Evolutionary conservation across 257 asterid species (phyloP), one percentile per base, ranked within the genome.

Genomic region (Haberlea rhodopensis): DNA sequence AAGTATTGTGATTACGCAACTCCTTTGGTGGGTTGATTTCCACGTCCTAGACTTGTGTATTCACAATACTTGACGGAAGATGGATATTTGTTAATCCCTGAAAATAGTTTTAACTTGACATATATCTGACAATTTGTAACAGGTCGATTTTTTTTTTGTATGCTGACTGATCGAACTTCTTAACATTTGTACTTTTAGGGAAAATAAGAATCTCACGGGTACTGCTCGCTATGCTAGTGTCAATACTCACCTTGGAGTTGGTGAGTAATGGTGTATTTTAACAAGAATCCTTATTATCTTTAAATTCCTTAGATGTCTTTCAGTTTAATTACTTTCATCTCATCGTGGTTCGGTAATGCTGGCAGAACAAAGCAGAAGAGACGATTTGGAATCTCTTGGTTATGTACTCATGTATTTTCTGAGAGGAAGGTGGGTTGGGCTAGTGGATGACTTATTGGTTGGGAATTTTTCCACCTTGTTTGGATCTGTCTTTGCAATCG

Each of bases 181-280:
- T 40, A 40, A 15, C 20, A 16, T 43, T 43, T 43, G n/a, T 43
- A 16, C 51, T 16, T 43, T 43, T 16, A 81, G 87, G 75, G 87
- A 81, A 69, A 81, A 81, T 72, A 81, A 81, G 74, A 81, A 81
- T 73, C 81, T 81, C 20, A 81, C 87, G 2, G 87, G 87, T 46
- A 81, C 87, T 4, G 80, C 87, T 56, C 84, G 87, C 40, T 81
- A 81, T 73, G 87, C 84, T 8, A 81, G 87, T 62, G 84, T 81
- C 48, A 81, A 81, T 66, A 78, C 87, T 15, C 87, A 81, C 65
- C 84, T 79, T 53, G 87, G 87, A 61, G 81, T 81, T 64, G 87
- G 87, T 81, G 56, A 66, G 84, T 48, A 49, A 64, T 4, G 7
- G 51, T 43, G 20, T 32, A 10, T 43, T 16, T 15, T 43, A 43